Base-by-base conservation (phyloP, 148 eudicot species). In the Amaranthus palmeri region DNA sequence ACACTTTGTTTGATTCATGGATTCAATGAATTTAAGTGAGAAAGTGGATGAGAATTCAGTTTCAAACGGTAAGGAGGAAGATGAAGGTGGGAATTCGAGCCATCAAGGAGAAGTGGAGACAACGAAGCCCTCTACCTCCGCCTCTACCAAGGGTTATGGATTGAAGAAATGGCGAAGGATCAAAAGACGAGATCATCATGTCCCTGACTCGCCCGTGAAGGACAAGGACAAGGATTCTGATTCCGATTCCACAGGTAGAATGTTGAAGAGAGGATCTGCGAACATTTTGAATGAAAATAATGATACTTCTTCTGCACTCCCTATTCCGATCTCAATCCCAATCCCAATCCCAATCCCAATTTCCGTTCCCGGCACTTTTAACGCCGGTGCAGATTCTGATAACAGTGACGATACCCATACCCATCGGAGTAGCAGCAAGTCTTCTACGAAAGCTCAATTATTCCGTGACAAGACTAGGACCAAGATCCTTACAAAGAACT, bases 161-260 rank as follows among this genome's bases (percentile, higher is more conserved):
- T 72, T 93, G 74, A 93, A 76, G 87, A 93, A 91, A 70, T 91
- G 98, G 98, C 84, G 84, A 65, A 80, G 98, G 81, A 80, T 87
- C 64, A 82, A 62, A 67, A 79, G 98, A 77, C 89, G 80, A 6
- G 51, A 63, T 14, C 50, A 6, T 6, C 50, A 6, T 6, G 17
- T 67, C 36, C 36, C n/a, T 17, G 67, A 62, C 2, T 13, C 7
- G 15, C 15, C 36, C 25, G 45, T 13, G n/a, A 44, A 13, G 67
- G 25, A 44, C 55, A 80, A 76, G 74, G 88, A 86, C 18, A 77
- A 83, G 43, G 76, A 54, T 48, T 57, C 74, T 52, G 81, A 58
- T 75, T 10, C 69, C 0, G 88, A 88, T 74, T 61, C 68, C 59
- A 66, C 72, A 43, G 67, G 67, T 61, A 81, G 76, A 73, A 45